Conservation (phyloP, 2,329 filamentous ascomycete species). For the Aspergillus sergii region DNA sequence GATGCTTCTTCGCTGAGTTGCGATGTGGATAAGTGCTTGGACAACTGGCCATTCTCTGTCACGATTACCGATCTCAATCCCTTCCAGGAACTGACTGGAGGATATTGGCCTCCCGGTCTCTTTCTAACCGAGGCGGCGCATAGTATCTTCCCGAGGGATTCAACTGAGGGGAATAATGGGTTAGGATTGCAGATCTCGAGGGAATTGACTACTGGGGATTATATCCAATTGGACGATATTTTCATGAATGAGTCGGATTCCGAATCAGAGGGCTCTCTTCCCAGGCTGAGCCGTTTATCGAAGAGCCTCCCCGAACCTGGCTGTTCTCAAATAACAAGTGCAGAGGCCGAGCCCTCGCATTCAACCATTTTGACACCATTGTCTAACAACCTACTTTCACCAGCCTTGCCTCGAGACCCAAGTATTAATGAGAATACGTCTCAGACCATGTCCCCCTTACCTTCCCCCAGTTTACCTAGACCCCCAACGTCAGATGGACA, state of each 20-base stretch:
- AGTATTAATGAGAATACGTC: background rate
- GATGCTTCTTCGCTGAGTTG: constrained; percentile 12
- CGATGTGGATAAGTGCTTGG: constrained; percentile 11
- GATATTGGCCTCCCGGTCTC: background rate
- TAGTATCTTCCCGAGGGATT: background rate
- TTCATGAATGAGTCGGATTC: background rate
- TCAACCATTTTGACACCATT: background rate
- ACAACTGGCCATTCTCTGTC: constrained; percentile 8
- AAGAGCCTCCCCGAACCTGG: background rate
- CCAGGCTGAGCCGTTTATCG: background rate
- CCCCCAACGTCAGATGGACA: no score
- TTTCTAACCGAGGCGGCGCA: background rate
- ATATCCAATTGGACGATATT: background rate
- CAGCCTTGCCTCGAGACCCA: background rate
- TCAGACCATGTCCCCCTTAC: background rate
- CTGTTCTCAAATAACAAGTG: background rate
- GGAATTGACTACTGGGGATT: background rate
- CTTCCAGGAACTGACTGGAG: background rate
- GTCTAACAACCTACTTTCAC: background rate
- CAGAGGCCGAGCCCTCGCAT: background rate
- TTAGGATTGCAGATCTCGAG: background rate
- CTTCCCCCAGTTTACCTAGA: background rate
- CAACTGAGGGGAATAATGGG: background rate
- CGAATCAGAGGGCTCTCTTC: background rate
- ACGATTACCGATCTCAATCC: constrained; percentile 8